Base-by-base conservation (phyloP, 2,329 filamentous ascomycete species). In the Neofusicoccum umdonicola region DNA sequence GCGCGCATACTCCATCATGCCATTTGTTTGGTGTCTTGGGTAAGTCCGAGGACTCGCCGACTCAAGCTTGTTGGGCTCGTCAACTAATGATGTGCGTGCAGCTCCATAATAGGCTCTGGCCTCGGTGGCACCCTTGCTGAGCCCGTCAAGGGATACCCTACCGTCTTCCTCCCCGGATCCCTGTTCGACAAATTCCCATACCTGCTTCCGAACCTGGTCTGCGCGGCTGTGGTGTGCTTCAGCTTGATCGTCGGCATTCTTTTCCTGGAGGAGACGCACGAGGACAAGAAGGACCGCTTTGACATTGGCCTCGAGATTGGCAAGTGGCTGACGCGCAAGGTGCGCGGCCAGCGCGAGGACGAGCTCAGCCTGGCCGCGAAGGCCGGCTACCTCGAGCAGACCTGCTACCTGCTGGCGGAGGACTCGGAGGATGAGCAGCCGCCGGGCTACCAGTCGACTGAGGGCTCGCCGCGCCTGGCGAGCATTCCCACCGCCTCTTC, bases 11-110 rank as follows among this genome's bases (percentile, higher is more conserved):
- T 92, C 94, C 12, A 93, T 98, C 70, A 97, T 99, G 93, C 95
- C 95, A 6, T 92, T 97, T 75, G 92, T 98, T 31, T 99, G 95
- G 95, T 97, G 93, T 75, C 85, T 99, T 73, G 95, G 95, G 83
- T 92, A 82, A 79, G 76, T 71, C 67, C 67, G 65, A 62, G 66
- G 64, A 39, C 57, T 13, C 44, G 27, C 63, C 63, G 45, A 56
- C 22, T 27, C 50, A 34, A 63, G 50, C 51, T 56, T 63, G 35
- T 64, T 58, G 45, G 56, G 35, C 58, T 22, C 42, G 45, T 41
- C 66, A 63, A 44, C 62, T 74, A 71, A 70, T 65, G 67, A 70
- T 71, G 22, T 67, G 37, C 70, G 70, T 68, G 69, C 71, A 92
- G 90, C 71, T 97, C 94, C 34, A 97, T 98, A 71, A 84, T 97